A percentile compares a stretch with the other conserved stretches of the same genome.
Evolutionary conservation across 768 basidiomycete genomes (phyloP).

Genomic region (Mycena belliarum): DNA sequence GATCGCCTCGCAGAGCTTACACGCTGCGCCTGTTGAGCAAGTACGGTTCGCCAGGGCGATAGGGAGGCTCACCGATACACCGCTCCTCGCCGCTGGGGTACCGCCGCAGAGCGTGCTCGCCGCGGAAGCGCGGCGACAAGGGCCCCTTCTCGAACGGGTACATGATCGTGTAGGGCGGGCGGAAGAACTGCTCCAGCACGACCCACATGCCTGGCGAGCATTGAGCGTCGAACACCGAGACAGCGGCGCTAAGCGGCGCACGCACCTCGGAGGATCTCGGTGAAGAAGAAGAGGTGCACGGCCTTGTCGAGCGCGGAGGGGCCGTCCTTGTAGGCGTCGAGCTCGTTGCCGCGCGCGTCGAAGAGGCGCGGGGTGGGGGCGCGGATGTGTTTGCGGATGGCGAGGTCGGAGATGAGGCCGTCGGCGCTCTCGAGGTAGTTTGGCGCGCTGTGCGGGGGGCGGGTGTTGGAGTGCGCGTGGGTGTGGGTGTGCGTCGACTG

Average conservation of each 20-base stretch:
- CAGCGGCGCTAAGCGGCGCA: slow-evolving; percentile 6
- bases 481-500: slow-evolving; percentile 42
- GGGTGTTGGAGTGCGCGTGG: slow-evolving; percentile 38
- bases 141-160: slow-evolving; percentile 99
- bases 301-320: slow-evolving; percentile 95
- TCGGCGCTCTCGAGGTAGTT: slow-evolving; percentile 31
- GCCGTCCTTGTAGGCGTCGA: slow-evolving; percentile 74
- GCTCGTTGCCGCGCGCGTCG: slow-evolving; percentile 50
- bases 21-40: slow-evolving; percentile 54
- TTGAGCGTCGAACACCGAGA: slow-evolving; percentile 17
- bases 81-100: slow-evolving; percentile 98
- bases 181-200: slow-evolving; percentile 87
- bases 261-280: slow-evolving; percentile 93
- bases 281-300: slow-evolving; percentile 96
- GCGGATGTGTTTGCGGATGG: slow-evolving; percentile 31
- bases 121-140: slow-evolving; percentile 94
- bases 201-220: slow-evolving; percentile 89
- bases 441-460: slow-evolving; percentile 27
- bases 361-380: slow-evolving; percentile 25
- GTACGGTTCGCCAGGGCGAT: background rate
- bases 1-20: slow-evolving; percentile 98
- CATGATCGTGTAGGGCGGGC: slow-evolving; percentile 98
- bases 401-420: slow-evolving; percentile 38
- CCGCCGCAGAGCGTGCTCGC: slow-evolving; percentile 94
- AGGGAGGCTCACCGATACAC: slow-evolving; percentile 80